Evolutionary conservation across 352 stramenopile species (phyloP).

Genomic region (Phytophthora pinifolia): DNA sequence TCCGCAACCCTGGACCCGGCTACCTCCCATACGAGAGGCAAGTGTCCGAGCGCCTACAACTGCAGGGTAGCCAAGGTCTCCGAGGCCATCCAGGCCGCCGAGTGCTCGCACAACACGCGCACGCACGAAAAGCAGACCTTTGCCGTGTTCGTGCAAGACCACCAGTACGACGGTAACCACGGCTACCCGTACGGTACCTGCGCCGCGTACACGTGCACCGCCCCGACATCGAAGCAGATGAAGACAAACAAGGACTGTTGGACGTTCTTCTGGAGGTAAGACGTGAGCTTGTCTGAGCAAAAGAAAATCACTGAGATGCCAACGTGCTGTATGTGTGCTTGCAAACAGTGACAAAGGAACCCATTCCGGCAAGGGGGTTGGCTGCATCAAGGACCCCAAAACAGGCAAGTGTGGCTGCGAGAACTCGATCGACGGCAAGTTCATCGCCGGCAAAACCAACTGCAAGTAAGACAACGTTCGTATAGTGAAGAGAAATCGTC

Average conservation of each 20-base stretch:
- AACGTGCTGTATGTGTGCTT: constrained; percentile 4
- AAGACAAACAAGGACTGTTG: constrained; percentile 25
- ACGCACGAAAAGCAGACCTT: constrained; percentile 33
- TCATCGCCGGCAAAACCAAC: constrained; percentile 20
- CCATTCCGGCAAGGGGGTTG: constrained; percentile 18
- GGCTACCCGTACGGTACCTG: constrained; percentile 35
- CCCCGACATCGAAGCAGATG: constrained; percentile 11
- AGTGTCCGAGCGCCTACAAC: constrained; percentile 24
- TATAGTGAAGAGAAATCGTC: too few relatives aligned
- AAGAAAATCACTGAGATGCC: constrained; percentile 2
- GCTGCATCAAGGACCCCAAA: constrained; percentile 28
- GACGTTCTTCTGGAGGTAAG: constrained; percentile 44
- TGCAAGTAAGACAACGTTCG: constrained; percentile 26
- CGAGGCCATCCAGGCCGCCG: constrained; percentile 34
- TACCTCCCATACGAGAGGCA: constrained; percentile 23
- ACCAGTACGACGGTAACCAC: constrained; percentile 37
- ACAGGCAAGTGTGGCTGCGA: constrained; percentile 35
- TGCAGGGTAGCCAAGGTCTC: constrained; percentile 22
- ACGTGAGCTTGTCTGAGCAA: not conserved
- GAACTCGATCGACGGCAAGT: constrained; percentile 29
- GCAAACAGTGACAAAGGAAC: constrained; percentile 25
- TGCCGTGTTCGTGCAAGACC: constrained; percentile 30
- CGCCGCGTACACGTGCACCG: constrained; percentile 31
- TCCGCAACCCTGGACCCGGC: constrained; percentile 30
- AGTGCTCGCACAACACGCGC: constrained; percentile 42